Percentiles rank a stretch among this genome's conserved stretches.
Evolutionary conservation across 257 asterid genomes (phyloP).

Genomic region (Nicotiana undulata): DNA sequence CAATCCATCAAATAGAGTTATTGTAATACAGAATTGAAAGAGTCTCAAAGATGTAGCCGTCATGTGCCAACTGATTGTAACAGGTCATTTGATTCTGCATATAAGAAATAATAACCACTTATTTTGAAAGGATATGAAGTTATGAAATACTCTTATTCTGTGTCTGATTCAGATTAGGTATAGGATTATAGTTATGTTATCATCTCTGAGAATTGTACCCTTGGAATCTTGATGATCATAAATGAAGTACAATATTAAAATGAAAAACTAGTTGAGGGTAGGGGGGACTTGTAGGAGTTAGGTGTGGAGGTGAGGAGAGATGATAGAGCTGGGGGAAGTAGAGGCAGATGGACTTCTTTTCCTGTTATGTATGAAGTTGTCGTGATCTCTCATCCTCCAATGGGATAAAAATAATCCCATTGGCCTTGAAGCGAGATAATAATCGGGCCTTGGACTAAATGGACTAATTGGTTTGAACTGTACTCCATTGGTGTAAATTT

Average conservation of each 20-base stretch:
- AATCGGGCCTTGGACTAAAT: neutral
- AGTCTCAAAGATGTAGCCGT: neutral
- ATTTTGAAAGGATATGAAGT: neutral
- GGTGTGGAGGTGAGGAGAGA: neutral
- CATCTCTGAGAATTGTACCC: neutral
- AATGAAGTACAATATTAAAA: neutral
- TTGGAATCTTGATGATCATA: neutral
- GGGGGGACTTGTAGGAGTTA: neutral
- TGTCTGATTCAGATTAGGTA: neutral
- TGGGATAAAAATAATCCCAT: neutral
- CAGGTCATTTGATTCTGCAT: neutral
- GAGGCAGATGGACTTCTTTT: too few species aligned
- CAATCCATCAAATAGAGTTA: neutral
- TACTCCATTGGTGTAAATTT: neutral
- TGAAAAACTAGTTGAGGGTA: neutral
- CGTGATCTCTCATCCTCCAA: neutral
- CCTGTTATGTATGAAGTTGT: too few species aligned
- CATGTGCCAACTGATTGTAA: neutral
- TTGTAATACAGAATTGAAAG: neutral
- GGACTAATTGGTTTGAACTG: neutral
- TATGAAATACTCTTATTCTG: neutral
- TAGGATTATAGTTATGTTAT: neutral
- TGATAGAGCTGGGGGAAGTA: neutral
- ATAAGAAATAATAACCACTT: neutral
- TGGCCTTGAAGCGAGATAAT: neutral